Evolutionary conservation across 805 yeast species (phyloP).

Genomic region (Candida ovalis): DNA sequence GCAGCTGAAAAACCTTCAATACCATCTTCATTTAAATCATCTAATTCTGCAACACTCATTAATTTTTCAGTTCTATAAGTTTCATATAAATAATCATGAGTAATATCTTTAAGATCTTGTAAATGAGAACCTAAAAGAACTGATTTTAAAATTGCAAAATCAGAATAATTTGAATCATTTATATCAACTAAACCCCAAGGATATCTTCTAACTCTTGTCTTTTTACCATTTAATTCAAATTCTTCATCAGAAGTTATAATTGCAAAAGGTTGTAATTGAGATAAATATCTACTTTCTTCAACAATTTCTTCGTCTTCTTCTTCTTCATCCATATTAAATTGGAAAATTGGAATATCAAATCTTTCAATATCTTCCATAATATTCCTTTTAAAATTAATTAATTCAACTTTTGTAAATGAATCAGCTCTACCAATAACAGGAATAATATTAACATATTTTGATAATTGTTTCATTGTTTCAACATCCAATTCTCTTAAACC

Average conservation of each 20-base stretch:
- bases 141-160: conserved; percentile 50
- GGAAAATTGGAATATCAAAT: conserved; percentile 70
- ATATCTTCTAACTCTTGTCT: conserved; percentile 58
- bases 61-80: conserved; percentile 62
- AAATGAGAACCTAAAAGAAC: conserved; percentile 58
- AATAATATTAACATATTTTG: conserved; percentile 69
- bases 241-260: conserved; percentile 62
- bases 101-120: conserved; percentile 61
- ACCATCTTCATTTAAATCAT: conserved; percentile 24
- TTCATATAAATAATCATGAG: conserved; percentile 62
- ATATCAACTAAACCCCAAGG: conserved; percentile 74
- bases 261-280: conserved; percentile 73
- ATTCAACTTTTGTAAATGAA: conserved; percentile 60
- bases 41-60: conserved; percentile 48
- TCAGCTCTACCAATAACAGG: conserved; percentile 74
- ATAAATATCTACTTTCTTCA: conserved; percentile 61
- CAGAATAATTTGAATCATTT: conserved; percentile 47
- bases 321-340: conserved; percentile 66
- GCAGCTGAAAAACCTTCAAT: conserved; percentile 10
- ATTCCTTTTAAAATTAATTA: conserved; percentile 54
- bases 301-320: conserved; percentile 69
- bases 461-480: conserved; percentile 62
- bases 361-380: conserved; percentile 60
- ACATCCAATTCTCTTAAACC: conserved; percentile 74
- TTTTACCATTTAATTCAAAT: conserved; percentile 45